A percentile compares a stretch with the other conserved stretches of the same genome.
These are phyloP conservation scores for Sclerotinia trifoliorum DNA, from an alignment of 2,329 filamentous ascomycete genomes.

Conservation along the genomic window DNA sequence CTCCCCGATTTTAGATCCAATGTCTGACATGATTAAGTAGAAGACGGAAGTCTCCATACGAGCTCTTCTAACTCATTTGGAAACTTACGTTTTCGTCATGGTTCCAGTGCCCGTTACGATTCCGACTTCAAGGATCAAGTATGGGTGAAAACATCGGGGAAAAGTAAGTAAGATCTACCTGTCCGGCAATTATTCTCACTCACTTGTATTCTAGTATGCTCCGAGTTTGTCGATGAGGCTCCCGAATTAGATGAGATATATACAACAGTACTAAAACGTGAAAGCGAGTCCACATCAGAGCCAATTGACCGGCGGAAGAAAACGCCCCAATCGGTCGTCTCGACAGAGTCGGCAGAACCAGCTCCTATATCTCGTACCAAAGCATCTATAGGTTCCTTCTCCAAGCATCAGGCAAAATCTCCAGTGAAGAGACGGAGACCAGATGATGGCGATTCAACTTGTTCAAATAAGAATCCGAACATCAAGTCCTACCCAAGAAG, in stretches of 20 bases:
- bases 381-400: not conserved
- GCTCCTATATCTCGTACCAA: not conserved
- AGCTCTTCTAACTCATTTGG: conserved; percentile 17
- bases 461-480: conserved; percentile 8
- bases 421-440: conserved; percentile 22
- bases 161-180: conserved; percentile 29
- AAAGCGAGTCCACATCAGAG: not conserved
- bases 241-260: conserved; percentile 31
- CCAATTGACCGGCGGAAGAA: not conserved
- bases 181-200: not conserved
- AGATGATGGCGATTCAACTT: conserved; percentile 15
- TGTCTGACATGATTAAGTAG: conserved; percentile 2
- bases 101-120: conserved; percentile 40
- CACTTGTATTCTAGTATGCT: conserved; percentile 27
- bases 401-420: conserved; percentile 7
- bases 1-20: not conserved
- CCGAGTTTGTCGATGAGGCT: conserved; percentile 31
- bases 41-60: conserved; percentile 7
- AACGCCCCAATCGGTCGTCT: not conserved
- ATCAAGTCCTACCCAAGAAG: conserved; percentile 18
- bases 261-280: conserved; percentile 16
- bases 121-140: conserved; percentile 39
- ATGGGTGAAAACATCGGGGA: conserved; percentile 38
- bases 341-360: not conserved
- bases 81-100: conserved; percentile 38